Base-by-base conservation (phyloP, 2,329 filamentous ascomycete genomes). In the Aureobasidium uvarum region DNA sequence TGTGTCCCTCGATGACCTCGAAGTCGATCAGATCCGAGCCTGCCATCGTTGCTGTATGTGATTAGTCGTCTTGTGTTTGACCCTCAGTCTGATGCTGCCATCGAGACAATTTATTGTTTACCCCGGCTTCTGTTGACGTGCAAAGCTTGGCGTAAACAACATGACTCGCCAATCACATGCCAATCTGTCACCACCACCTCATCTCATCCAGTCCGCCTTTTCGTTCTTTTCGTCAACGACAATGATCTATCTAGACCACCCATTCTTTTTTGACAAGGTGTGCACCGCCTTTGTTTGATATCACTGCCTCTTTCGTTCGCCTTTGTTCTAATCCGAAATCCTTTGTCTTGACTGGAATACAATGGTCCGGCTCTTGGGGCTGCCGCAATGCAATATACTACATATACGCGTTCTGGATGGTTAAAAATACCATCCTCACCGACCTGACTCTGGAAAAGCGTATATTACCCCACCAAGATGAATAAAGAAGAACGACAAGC, bases 1-100 rank as follows among this genome's bases (percentile, higher is more conserved):
- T 99, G 72, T 97, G 93, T 54, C 86, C 86, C 80, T 99, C 95
- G 78, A 99, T 97, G 69, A 97, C 85, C 72, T 96, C 90, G 80
- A 99, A 98, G 79, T 81, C 78, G 71, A 83, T 80, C 28, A 82
- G 74, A 70, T 83, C 81, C 66, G 78, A 70, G 55, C 71, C 79
- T 66, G 73, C 71, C 73, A 74, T 75, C 18, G 23, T 33, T 62
- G 36, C 43, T 31, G 33, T 62, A 11, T 59, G 41, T 46, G 41
- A 25, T 46, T 59, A 46, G 55, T 59, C 38, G 36, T 46, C 41
- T 46, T 20, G 23, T 45, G 55, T 25, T n/a, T 59, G 11, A 2
- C 41, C 46, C 33, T 33, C 6, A 5, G 25, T 48, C 28, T 7
- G 58, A 23, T 48, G 41, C 39, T 8, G 43, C 25, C 31, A 43